phyloP scores from a whole-genome alignment of 1,139 yeast genomes.

The Zygosaccharomyces sapae region DNA sequence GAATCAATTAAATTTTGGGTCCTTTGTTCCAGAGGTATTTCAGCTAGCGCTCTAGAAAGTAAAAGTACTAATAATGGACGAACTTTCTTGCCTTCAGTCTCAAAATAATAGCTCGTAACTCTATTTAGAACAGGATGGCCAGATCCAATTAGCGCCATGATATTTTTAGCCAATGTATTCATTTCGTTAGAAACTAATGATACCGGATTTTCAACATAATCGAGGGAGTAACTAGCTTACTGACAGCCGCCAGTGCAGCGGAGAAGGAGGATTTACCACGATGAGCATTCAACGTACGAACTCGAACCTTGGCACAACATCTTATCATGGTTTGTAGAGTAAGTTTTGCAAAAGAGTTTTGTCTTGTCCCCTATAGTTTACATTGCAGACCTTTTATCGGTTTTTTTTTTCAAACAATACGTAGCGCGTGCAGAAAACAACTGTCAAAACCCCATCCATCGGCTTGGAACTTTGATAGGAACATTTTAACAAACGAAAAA shows the following conservation, averaged over 20 bases:
- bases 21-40: constrained; percentile 66
- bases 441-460: too few species aligned
- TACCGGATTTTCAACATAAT: constrained; percentile 69
- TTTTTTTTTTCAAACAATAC: too few species aligned
- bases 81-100: constrained; percentile 92
- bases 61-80: constrained; percentile 84
- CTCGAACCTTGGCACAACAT: background rate
- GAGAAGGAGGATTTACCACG: constrained; percentile 42
- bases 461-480: too few species aligned
- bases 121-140: constrained; percentile 90
- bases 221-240: constrained; percentile 72
- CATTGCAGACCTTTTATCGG: background rate
- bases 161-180: constrained; percentile 83
- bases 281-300: constrained; percentile 3
- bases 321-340: constrained; percentile 8
- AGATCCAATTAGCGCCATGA: constrained; percentile 80
- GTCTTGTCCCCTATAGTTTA: background rate
- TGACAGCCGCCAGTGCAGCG: constrained; percentile 73
- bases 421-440: too few species aligned
- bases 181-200: constrained; percentile 92
- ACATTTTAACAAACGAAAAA: too few species aligned
- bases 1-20: constrained; percentile 58
- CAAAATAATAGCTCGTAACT: constrained; percentile 89
- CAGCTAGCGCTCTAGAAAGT: constrained; percentile 74
- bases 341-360: background rate